Conservation (phyloP, 2,329 filamentous ascomycete genomes). For the Beauveria australis region DNA sequence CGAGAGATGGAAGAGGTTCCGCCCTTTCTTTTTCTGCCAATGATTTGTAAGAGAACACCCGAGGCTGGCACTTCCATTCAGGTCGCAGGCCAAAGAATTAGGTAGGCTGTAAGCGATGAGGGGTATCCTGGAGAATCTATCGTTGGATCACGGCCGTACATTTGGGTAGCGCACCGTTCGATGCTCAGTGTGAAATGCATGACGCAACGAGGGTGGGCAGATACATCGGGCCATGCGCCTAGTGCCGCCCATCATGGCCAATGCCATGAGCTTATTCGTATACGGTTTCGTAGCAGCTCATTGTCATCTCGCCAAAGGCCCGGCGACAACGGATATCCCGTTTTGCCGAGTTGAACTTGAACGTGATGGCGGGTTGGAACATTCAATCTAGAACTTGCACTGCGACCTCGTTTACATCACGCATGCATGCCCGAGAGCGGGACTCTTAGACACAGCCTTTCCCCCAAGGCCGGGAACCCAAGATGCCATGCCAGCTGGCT, state of each 20-base stretch:
- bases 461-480: not conserved
- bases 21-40: no score
- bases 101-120: not conserved
- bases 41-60: no score
- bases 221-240: not conserved
- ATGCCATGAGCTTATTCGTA: not conserved
- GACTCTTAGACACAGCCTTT: not conserved
- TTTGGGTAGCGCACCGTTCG: not conserved
- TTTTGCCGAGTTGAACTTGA: not conserved
- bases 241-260: not conserved
- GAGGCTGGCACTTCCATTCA: no score
- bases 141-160: not conserved
- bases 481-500: not conserved
- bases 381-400: not conserved
- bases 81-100: not conserved
- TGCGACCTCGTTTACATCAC: not conserved
- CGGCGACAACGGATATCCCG: not conserved
- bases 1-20: no score
- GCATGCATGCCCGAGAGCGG: slow-evolving; percentile 1
- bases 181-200: not conserved
- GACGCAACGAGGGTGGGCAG: not conserved
- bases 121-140: not conserved
- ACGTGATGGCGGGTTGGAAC: not conserved
- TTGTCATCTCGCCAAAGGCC: not conserved
- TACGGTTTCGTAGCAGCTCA: not conserved